Evolutionary conservation across 331 rosid genomes (phyloP).

Genomic region (Malus hybrid): DNA sequence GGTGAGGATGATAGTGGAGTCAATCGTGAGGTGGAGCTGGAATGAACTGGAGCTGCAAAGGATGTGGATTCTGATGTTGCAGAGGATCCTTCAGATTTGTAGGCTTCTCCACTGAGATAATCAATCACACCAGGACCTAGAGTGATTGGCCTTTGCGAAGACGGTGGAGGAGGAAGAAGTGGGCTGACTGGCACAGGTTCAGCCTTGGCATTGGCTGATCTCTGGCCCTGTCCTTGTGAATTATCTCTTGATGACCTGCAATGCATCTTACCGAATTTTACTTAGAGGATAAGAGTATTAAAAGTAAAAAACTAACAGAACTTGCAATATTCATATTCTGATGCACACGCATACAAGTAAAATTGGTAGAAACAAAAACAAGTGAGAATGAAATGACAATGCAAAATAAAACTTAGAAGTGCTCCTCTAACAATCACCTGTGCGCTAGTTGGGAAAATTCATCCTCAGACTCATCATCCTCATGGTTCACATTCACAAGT

Average conservation of each 20-base stretch:
- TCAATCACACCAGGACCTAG: conserved; percentile 55
- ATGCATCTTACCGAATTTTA: neutral
- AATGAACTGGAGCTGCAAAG: conserved; percentile 29
- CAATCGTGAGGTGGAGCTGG: conserved; percentile 33
- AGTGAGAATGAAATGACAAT: neutral
- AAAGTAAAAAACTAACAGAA: neutral
- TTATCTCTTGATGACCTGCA: conserved; percentile 71
- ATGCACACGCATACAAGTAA: neutral
- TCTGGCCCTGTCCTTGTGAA: conserved; percentile 31
- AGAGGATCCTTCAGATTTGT: conserved; percentile 46
- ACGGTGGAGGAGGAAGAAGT: conserved; percentile 72
- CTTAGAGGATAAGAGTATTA: neutral
- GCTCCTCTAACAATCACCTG: conserved; percentile 34
- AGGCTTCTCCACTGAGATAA: conserved; percentile 85
- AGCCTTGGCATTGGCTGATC: conserved; percentile 36
- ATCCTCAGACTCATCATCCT: conserved; percentile 82
- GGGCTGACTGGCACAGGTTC: conserved; percentile 40
- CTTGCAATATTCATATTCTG: neutral
- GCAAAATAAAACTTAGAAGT: neutral
- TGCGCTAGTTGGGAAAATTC: conserved; percentile 73
- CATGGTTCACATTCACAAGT: conserved; percentile 64
- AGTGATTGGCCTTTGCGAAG: conserved; percentile 49
- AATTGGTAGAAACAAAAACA: neutral
- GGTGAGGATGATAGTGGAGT: conserved; percentile 37
- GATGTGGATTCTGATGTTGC: conserved; percentile 39